Conservation (phyloP, 129 eudicot genomes). For the Kitagawia praeruptora region DNA sequence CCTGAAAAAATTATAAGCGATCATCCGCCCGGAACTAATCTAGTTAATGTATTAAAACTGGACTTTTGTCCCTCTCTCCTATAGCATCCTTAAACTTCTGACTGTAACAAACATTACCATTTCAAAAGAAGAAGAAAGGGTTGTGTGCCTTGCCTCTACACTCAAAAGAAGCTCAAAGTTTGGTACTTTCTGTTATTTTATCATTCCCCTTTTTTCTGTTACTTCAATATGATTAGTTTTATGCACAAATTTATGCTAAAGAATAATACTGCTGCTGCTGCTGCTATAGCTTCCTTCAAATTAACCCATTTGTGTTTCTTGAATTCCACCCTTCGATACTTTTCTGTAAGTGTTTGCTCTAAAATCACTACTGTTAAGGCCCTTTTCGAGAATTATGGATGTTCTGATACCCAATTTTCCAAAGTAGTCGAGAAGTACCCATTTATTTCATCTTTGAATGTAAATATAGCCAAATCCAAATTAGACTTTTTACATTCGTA, state of each 20-base stretch:
- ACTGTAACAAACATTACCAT: no score
- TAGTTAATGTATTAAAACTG: no score
- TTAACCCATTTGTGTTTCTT: neutral
- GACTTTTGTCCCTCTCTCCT: no score
- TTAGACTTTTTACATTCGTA: neutral
- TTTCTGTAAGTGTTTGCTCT: neutral
- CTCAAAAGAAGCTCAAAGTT: neutral
- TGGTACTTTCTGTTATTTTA: neutral
- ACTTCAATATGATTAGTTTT: neutral
- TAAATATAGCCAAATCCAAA: neutral
- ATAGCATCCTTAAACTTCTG: no score
- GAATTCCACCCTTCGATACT: neutral
- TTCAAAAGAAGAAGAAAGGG: no score
- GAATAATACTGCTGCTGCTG: neutral
- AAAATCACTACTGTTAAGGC: neutral
- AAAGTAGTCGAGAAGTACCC: neutral
- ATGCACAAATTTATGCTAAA: no score
- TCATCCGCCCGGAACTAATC: no score
- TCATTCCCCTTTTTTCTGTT: neutral
- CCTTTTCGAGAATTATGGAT: slow-evolving; percentile 6
- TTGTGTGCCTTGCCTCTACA: neutral
- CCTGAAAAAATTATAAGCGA: no score
- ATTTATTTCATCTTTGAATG: neutral
- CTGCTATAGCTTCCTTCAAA: neutral
- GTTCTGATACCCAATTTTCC: neutral